phyloP scores from a whole-genome alignment of 1,284 basidiomycete genomes.

The Gomphus sp. region DNA sequence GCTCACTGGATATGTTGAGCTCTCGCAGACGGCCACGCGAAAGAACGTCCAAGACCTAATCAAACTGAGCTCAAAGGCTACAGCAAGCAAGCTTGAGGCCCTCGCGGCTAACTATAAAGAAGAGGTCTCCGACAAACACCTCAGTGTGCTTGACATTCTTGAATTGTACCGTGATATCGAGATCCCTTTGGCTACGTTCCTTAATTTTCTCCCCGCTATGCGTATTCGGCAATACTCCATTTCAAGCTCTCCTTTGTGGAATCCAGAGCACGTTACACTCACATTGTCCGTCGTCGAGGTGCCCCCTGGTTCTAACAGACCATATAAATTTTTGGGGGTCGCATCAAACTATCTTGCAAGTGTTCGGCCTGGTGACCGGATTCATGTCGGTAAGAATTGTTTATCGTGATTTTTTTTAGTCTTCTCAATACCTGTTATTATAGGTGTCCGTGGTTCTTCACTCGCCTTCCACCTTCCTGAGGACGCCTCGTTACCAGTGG shows the following conservation, averaged over 20 bases:
- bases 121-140: slow-evolving; percentile 27
- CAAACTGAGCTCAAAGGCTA: slow-evolving; percentile 15
- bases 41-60: slow-evolving; percentile 26
- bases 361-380: slow-evolving; percentile 32
- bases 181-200: slow-evolving; percentile 30
- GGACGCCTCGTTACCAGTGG: slow-evolving; percentile 32
- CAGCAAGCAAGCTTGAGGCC: slow-evolving; percentile 19
- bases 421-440: neutral
- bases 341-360: slow-evolving; percentile 39
- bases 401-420: neutral
- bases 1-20: slow-evolving; percentile 37
- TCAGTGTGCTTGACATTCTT: slow-evolving; percentile 37
- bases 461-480: slow-evolving; percentile 39
- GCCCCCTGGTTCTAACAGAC: slow-evolving; percentile 25
- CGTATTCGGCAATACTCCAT: slow-evolving; percentile 45
- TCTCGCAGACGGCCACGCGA: slow-evolving; percentile 36
- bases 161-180: slow-evolving; percentile 31
- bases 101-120: slow-evolving; percentile 25
- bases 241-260: slow-evolving; percentile 41
- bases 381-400: slow-evolving; percentile 26
- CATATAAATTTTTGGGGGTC: slow-evolving; percentile 33
- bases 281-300: slow-evolving; percentile 37
- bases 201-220: slow-evolving; percentile 38
- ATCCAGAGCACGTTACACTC: slow-evolving; percentile 33
- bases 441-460: slow-evolving; percentile 30